Evolutionary conservation across 2,329 filamentous ascomycete genomes (phyloP).

Genomic region (Peltaster fructicola): DNA sequence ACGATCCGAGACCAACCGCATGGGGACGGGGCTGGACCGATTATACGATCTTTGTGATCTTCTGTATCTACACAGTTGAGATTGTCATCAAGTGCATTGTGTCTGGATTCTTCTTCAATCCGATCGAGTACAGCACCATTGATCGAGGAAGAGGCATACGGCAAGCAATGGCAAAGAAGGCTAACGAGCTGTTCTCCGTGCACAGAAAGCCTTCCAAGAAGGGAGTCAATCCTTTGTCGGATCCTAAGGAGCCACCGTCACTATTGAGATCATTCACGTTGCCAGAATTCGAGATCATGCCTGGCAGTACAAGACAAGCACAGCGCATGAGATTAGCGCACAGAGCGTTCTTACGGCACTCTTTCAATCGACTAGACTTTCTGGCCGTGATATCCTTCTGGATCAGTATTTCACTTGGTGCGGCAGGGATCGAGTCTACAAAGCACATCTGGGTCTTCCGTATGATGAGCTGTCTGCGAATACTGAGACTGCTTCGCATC

Average conservation of each 20-base stretch:
- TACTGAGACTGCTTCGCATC: constrained; percentile 73
- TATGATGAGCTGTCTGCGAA: constrained; percentile 91
- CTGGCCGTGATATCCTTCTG: constrained; percentile 89
- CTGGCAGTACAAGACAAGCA: constrained; percentile 53
- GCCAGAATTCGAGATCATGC: constrained; percentile 10
- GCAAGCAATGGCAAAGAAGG: constrained; percentile 58
- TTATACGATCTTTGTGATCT: constrained; percentile 65
- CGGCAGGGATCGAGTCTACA: constrained; percentile 48
- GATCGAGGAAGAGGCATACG: constrained; percentile 59
- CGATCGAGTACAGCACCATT: constrained; percentile 79
- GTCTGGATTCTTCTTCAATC: constrained; percentile 82
- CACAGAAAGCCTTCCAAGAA: constrained; percentile 42
- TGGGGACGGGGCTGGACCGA: constrained; percentile 59
- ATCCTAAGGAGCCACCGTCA: constrained; percentile 12
- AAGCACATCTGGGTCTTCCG: constrained; percentile 77
- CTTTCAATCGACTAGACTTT: constrained; percentile 91
- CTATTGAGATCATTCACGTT: constrained; percentile 20
- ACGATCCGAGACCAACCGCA: constrained; percentile 36
- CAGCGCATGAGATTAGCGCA: constrained; percentile 74
- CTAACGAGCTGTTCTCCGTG: constrained; percentile 63
- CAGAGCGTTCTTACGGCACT: constrained; percentile 81
- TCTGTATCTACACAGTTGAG: constrained; percentile 79
- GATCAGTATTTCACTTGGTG: constrained; percentile 63
- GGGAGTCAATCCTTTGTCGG: constrained; percentile 22
- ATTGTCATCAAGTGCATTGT: constrained; percentile 71